These are phyloP conservation scores for Ophiocordyceps camponoti-floridani DNA, from an alignment of 2,329 filamentous ascomycete genomes.

Conservation along the genomic window DNA sequence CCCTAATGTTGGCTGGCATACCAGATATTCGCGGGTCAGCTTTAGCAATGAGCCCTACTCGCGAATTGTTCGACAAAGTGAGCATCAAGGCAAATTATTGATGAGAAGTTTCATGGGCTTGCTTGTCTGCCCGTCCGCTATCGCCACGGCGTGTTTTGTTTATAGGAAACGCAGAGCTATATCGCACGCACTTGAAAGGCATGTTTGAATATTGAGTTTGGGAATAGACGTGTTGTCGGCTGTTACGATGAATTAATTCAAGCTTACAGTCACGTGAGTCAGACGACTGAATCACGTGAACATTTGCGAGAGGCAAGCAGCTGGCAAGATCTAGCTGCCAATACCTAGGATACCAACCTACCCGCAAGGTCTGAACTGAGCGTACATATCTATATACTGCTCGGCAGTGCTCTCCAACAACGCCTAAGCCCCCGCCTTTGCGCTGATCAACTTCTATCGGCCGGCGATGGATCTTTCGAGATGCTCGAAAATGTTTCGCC, in stretches of 20 bases:
- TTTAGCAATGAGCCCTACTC: constrained; percentile 89
- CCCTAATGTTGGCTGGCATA: constrained; percentile 70
- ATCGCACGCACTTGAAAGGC: background rate
- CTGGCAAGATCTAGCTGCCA: too few species aligned
- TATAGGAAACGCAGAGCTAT: constrained; percentile 11
- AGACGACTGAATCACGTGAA: too few species aligned
- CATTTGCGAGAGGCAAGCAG: too few species aligned
- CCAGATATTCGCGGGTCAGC: constrained; percentile 80
- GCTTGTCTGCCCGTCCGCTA: constrained; percentile 12
- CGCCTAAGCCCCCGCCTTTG: background rate
- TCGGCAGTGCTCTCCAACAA: background rate
- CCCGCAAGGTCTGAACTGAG: background rate
- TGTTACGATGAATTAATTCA: too few species aligned
- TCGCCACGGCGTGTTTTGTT: constrained; percentile 8
- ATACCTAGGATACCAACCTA: too few species aligned
- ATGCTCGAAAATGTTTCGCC: constrained; percentile 31
- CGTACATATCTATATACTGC: background rate
- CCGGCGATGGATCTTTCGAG: constrained; percentile 14
- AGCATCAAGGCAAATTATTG: constrained; percentile 48
- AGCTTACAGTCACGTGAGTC: too few species aligned
- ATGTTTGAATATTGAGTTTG: background rate
- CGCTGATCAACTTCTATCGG: constrained; percentile 8
- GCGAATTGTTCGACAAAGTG: constrained; percentile 54
- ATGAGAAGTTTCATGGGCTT: constrained; percentile 23
- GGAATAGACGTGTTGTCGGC: background rate